Evolutionary conservation across 768 basidiomycete genomes (phyloP), one percentile per base, ranked within the genome.

Genomic region (Mycena sanguinolenta): DNA sequence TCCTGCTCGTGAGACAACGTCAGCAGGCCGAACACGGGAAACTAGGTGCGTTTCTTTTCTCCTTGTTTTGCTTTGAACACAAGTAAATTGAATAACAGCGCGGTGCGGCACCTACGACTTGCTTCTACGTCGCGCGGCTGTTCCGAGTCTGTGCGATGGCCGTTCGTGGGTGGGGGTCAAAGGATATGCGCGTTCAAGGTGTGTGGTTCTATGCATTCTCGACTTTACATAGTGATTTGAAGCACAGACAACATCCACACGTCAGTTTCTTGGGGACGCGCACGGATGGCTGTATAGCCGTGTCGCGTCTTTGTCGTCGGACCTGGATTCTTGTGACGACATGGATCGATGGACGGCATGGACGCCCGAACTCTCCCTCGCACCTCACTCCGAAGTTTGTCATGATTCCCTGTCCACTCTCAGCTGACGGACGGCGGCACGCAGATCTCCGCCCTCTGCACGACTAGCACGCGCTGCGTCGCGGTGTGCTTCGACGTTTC

Each of bases 401-500:
- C 23, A 28, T 21, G 10, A 21, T 7, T 34, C 38, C 46, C 21
- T 7, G 23, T 50, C 25, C 25, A 13, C 27, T 12, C 4, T 21
- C 44, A 23, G 9, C 28, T 21, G 19, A 32, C 17, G n/a, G 12
- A 53, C 42, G 19, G 38, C 17, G 39, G n/a, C n/a, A n/a, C 14
- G 7, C 34, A 73, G 72, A 60, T 70, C 49, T 63, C 65, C 12
- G 61, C 69, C 39, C 8, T 73, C 30, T 58, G 60, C 42, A 64
- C 62, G 23, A 63, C 65, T 10, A 25, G 28, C 7, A 30, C 68
- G 38, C 65, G 58, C 30, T 59, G 57, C 27, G 69, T 70, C 34
- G 68, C 65, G n/a, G 65, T 65, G 16, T 70, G 68, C 46, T 73
- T 73, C 32, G 72, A 65, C 8, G 54, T 65, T 21, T 32, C 61